phyloP scores from a whole-genome alignment of 2,329 filamentous ascomycete genomes.

The Chalaropsis thielavioides region DNA sequence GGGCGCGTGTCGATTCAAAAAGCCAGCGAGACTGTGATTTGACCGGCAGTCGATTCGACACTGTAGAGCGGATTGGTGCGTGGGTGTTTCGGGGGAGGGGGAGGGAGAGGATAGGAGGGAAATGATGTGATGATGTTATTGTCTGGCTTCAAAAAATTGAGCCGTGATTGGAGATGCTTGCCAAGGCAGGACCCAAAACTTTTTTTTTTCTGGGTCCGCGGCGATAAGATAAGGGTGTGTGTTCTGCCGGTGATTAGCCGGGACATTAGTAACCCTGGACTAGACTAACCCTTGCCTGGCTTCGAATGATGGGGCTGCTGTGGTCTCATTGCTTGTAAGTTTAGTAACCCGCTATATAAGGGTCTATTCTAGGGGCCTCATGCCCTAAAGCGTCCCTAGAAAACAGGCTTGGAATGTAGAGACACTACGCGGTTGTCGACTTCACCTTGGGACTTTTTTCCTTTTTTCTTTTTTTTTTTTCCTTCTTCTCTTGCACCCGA shows the following conservation, averaged over 20 bases:
- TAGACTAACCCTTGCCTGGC: too few species aligned
- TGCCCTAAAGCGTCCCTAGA: neutral
- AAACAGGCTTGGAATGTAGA: neutral
- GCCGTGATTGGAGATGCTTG: neutral
- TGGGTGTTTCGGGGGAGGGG: neutral
- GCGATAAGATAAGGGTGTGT: slow-evolving; percentile 18
- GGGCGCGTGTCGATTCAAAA: slow-evolving; percentile 8
- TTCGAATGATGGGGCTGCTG: too few species aligned
- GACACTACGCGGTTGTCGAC: neutral
- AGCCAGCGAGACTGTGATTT: slow-evolving; percentile 3
- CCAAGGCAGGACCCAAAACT: slow-evolving; percentile 21
- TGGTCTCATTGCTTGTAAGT: too few species aligned
- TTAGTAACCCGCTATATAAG: too few species aligned
- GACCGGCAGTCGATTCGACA: slow-evolving; percentile 8
- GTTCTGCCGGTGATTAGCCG: neutral
- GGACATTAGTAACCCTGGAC: too few species aligned
- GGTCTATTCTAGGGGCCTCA: too few species aligned
- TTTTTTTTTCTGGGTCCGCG: slow-evolving; percentile 23
- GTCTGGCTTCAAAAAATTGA: slow-evolving; percentile 4
- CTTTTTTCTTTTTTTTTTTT: neutral
- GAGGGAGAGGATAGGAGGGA: neutral
- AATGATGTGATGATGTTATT: neutral
- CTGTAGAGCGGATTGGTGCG: neutral
- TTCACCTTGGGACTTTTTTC: neutral
- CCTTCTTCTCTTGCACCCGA: neutral